These are phyloP conservation scores for Lachnellula cervina DNA, from an alignment of 2,329 filamentous ascomycete species.

Conservation along the genomic window DNA sequence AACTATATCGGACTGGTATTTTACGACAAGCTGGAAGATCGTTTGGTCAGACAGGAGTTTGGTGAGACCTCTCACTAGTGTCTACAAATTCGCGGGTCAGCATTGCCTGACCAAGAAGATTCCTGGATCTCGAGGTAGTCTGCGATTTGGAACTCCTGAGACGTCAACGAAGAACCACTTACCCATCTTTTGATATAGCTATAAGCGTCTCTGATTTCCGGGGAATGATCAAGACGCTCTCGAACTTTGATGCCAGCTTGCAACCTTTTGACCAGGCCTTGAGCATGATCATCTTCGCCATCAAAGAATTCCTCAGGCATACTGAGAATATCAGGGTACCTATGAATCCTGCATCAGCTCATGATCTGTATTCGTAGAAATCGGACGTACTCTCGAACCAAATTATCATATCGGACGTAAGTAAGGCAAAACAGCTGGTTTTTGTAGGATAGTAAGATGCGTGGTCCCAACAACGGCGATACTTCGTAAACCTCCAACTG, in stretches of 20 bases:
- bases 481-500: conserved; percentile 10
- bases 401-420: conserved; percentile 13
- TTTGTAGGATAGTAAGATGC: conserved; percentile 7
- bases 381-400: conserved; percentile 15
- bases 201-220: conserved; percentile 3
- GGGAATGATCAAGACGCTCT: background rate
- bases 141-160: background rate
- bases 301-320: conserved; percentile 6
- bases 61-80: background rate
- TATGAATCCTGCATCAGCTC: background rate
- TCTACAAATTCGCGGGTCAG: background rate
- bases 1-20: conserved; percentile 3
- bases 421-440: conserved; percentile 10
- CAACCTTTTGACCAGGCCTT: background rate
- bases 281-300: background rate
- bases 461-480: background rate
- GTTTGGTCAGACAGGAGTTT: background rate
- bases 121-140: background rate
- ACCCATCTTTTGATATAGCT: conserved; percentile 8
- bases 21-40: conserved; percentile 4
- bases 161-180: background rate
- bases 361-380: background rate
- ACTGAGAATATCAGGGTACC: conserved; percentile 8
- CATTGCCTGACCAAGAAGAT: background rate
- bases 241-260: conserved; percentile 1